Base-by-base conservation (phyloP, 2,329 filamentous ascomycete species). In the Parascedosporium putredinis region DNA sequence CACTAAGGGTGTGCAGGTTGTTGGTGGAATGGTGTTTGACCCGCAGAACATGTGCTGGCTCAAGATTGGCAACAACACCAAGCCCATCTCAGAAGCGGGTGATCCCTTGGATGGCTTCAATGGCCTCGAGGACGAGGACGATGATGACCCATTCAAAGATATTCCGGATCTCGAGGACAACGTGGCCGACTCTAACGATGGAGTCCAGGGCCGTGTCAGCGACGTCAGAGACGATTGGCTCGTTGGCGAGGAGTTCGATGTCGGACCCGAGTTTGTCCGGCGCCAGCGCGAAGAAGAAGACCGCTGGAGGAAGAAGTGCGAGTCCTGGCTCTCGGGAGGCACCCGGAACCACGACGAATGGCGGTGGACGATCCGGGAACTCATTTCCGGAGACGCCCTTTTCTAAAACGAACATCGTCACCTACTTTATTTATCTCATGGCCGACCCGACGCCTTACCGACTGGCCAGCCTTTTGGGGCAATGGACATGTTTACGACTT, bases 1-100 rank as follows among this genome's bases (percentile, higher is more conserved):
- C 4, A 83, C 84, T 53, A 87, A 91, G 60, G 90, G 88, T 54
- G 85, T 95, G 12, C 90, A 96, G 66, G 86, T 96, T 31, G 89
- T 96, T 51, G 87, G 89, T n/a, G 88, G 89, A 57, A 98, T 98
- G 93, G 86, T 97, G 8, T 98, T 97, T 63, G 93, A 98, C 62
- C 93, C 93, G 3, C 84, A 88, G 54, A 88, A 88, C 58, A 97
- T 98, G 91, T 94, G 89, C 64, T 98, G 93, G 93, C 76, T 97
- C 51, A 96, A 95, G 65, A 73, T 93, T 54, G 72, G 75, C 44
- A 65, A 20, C 16, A 22, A 33, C 8, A 59, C 66, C 38, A 71
- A 68, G 52, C 69, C 72, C 2, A 72, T 78, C 16, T 64, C 67
- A 8, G 73, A 78, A 16, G 63, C 67, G 6, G 70, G 72, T 40